Conservation (phyloP, 2,329 filamentous ascomycete species). For the Pyrenophora teres region DNA sequence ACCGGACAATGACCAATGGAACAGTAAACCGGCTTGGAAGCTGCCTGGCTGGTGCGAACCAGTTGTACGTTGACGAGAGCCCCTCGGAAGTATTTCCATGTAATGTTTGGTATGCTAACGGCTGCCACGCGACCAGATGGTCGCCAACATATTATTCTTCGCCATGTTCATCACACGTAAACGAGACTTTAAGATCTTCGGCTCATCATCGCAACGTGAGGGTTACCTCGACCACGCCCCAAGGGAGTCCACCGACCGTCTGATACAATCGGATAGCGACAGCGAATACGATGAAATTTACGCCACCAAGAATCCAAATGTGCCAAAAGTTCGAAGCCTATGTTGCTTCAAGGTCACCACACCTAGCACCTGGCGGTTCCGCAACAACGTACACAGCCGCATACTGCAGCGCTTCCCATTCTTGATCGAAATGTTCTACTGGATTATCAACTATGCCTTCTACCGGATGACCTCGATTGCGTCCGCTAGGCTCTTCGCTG, state of each 20-base stretch:
- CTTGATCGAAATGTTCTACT: conserved; percentile 75
- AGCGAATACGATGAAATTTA: conserved; percentile 45
- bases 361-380: conserved; percentile 66
- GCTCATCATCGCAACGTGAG: conserved; percentile 29
- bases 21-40: conserved; percentile 50
- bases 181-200: conserved; percentile 52
- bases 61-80: conserved; percentile 34
- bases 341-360: conserved; percentile 59
- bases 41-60: conserved; percentile 51
- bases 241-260: conserved; percentile 47
- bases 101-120: conserved; percentile 8
- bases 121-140: conserved; percentile 47
- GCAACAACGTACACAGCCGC: conserved; percentile 63
- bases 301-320: conserved; percentile 42
- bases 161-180: conserved; percentile 56
- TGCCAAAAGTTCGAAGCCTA: conserved; percentile 57
- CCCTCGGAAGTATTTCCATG: background rate
- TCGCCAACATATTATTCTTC: conserved; percentile 55
- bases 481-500: conserved; percentile 58
- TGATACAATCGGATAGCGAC: conserved; percentile 47
- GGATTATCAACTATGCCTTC: conserved; percentile 68
- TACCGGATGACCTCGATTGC: conserved; percentile 64
- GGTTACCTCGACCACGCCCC: conserved; percentile 45
- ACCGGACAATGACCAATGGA: conserved; percentile 39
- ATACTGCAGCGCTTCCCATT: conserved; percentile 71